Evolutionary conservation across 495 filamentous ascomycete genomes (phyloP).

Genomic region (Penicillium soppii): DNA sequence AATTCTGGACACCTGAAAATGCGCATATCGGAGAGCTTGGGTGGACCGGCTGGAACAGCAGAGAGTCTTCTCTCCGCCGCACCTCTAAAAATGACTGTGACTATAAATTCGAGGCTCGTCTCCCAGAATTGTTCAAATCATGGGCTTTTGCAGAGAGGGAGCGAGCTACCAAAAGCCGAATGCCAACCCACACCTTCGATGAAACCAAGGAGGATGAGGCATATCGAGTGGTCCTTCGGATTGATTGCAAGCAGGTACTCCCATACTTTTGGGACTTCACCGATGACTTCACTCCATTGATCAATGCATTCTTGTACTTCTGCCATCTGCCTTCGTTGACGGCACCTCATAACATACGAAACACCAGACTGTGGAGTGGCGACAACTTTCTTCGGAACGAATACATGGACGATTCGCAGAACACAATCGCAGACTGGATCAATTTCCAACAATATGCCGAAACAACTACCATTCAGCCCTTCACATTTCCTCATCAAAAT

Average conservation of each 20-base stretch:
- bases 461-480: slow-evolving; percentile 15
- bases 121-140: slow-evolving; percentile 31
- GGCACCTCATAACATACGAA: slow-evolving; percentile 14
- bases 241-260: slow-evolving; percentile 4
- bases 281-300: slow-evolving; percentile 53
- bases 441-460: slow-evolving; percentile 5
- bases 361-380: slow-evolving; percentile 35
- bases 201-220: slow-evolving; percentile 73
- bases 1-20: slow-evolving; percentile 87
- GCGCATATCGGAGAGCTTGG: slow-evolving; percentile 73
- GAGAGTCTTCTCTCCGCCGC: not conserved
- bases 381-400: slow-evolving; percentile 51
- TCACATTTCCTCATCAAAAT: slow-evolving; percentile 30
- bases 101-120: slow-evolving; percentile 21
- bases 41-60: slow-evolving; percentile 66
- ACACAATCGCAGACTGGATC: slow-evolving; percentile 30
- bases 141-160: slow-evolving; percentile 66
- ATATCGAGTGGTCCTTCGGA: slow-evolving; percentile 66
- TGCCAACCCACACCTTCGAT: slow-evolving; percentile 66
- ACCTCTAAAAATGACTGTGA: not conserved
- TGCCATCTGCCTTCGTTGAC: slow-evolving; percentile 60
- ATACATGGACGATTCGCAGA: slow-evolving; percentile 23
- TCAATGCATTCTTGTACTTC: slow-evolving; percentile 70
- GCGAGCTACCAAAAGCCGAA: slow-evolving; percentile 33
- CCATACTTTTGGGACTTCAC: slow-evolving; percentile 65